phyloP scores from a whole-genome alignment of 2,329 filamentous ascomycete genomes.

The Curvularia hawaiiensis region DNA sequence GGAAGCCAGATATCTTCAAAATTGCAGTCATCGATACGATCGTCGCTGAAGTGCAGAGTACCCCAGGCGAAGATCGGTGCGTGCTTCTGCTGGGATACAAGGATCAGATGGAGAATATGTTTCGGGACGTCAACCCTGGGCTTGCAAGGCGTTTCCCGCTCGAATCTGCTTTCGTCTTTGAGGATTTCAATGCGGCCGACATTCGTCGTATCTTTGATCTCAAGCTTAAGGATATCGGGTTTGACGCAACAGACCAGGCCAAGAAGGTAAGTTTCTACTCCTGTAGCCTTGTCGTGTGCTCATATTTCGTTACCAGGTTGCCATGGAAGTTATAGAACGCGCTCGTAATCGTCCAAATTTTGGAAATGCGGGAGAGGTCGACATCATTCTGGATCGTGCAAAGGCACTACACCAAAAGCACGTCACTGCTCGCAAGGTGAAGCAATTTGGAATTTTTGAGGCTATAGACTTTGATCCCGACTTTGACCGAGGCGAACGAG shows the following conservation, averaged over 20 bases:
- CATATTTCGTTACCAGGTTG: slow-evolving; percentile 34
- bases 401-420: slow-evolving; percentile 60
- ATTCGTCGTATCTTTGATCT: slow-evolving; percentile 64
- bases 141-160: slow-evolving; percentile 69
- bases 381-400: slow-evolving; percentile 66
- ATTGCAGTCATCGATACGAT: slow-evolving; percentile 74
- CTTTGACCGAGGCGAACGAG: slow-evolving; percentile 57
- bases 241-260: slow-evolving; percentile 58
- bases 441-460: slow-evolving; percentile 44
- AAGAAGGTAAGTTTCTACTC: slow-evolving; percentile 35
- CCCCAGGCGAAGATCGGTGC: slow-evolving; percentile 72
- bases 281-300: background rate
- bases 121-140: slow-evolving; percentile 75
- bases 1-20: slow-evolving; percentile 58
- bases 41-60: slow-evolving; percentile 73
- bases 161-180: slow-evolving; percentile 67
- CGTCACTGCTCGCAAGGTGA: slow-evolving; percentile 34
- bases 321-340: slow-evolving; percentile 64
- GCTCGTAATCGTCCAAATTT: slow-evolving; percentile 69
- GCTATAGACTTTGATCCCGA: slow-evolving; percentile 64
- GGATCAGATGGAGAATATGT: slow-evolving; percentile 72
- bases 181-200: slow-evolving; percentile 68
- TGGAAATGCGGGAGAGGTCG: slow-evolving; percentile 76
- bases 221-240: slow-evolving; percentile 65
- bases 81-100: slow-evolving; percentile 74